A percentile compares a stretch with the other conserved stretches of the same genome.
Conservation (phyloP, 2,329 filamentous ascomycete genomes). For the Dichotomopilus funicola region DNA sequence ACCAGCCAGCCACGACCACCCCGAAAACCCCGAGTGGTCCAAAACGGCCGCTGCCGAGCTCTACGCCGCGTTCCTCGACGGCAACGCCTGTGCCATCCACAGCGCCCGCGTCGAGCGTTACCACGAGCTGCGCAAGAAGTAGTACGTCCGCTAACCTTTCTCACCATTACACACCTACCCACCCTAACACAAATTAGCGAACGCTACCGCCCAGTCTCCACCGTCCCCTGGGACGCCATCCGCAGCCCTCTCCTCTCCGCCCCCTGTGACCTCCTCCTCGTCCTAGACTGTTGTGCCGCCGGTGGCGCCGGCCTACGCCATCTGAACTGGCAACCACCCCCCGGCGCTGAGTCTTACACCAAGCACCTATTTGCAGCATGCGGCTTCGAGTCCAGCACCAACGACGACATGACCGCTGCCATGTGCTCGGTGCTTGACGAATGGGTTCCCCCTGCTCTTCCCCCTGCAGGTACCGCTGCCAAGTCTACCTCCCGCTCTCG, state of each 20-base stretch:
- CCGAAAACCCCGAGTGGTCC: conserved; percentile 20
- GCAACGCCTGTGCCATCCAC: conserved; percentile 12
- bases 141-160: conserved; percentile 14
- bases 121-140: conserved; percentile 23
- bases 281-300: conserved; percentile 26
- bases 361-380: conserved; percentile 26
- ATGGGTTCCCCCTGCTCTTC: conserved; percentile 2
- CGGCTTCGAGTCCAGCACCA: conserved; percentile 24
- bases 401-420: conserved; percentile 25
- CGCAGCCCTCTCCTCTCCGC: conserved; percentile 20
- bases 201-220: conserved; percentile 23
- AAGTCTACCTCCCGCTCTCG: too few relatives aligned
- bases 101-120: conserved; percentile 10
- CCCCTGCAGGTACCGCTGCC: too few relatives aligned
- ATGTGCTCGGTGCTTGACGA: conserved; percentile 22
- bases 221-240: conserved; percentile 21
- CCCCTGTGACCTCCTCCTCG: conserved; percentile 21
- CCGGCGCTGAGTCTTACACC: conserved; percentile 19
- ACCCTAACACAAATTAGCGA: conserved; percentile 12
- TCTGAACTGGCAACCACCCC: conserved; percentile 20
- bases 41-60: conserved; percentile 24
- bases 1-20: conserved; percentile 22
- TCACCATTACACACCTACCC: not conserved
- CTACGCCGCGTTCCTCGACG: conserved; percentile 20
- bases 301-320: conserved; percentile 22